Base-by-base conservation (phyloP, 176 grass and related monocot species). In the Guadua angustifolia region DNA sequence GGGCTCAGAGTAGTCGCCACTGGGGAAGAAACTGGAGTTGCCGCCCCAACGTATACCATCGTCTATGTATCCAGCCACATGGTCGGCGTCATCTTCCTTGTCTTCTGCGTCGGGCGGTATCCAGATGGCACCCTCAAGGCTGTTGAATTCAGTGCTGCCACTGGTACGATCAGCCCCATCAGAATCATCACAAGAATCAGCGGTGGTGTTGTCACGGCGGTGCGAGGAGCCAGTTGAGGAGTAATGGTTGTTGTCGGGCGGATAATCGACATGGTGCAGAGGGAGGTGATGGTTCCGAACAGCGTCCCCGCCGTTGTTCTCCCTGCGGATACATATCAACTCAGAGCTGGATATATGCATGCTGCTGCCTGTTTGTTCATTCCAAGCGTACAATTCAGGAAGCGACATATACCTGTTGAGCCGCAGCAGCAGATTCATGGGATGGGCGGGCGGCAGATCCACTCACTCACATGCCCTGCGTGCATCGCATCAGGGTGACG, bases 61-160 rank as follows among this genome's bases (percentile, higher is more conserved):
- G 11, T 69, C 75, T 69, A 18, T 55, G 50, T 9, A 10, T 6
- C 35, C 55, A 43, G 16, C 65, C 13, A 83, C 32, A 17, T 81
- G 69, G 2, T 85, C 60, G 7, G 42, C 33, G 8, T 80, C 86
- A 59, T 88, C 83, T 29, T 87, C 51, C 73, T 22, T 49, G 42
- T 49, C 53, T 21, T 69, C 91, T 24, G 88, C 66, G 66, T 93
- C 85, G 11, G 91, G 91, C 9, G 91, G 91, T 43, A 82, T 71
- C 91, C 91, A 93, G 53, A 93, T 74, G 78, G 44, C 65, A 4
- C 84, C 84, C 38, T 77, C 36, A 0, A 61, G 8, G 33, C 13
- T 9, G 6, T 38, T 13, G 59, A 66, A 44, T 3, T 68, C 55
- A 60, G 29, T 74, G 50, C 50, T 52, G 29, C 65, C 77, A 43